A percentile compares a stretch with the other conserved stretches of the same genome.
Conservation (phyloP, 1,284 basidiomycete species). For the Ceratobasidium sp. region DNA sequence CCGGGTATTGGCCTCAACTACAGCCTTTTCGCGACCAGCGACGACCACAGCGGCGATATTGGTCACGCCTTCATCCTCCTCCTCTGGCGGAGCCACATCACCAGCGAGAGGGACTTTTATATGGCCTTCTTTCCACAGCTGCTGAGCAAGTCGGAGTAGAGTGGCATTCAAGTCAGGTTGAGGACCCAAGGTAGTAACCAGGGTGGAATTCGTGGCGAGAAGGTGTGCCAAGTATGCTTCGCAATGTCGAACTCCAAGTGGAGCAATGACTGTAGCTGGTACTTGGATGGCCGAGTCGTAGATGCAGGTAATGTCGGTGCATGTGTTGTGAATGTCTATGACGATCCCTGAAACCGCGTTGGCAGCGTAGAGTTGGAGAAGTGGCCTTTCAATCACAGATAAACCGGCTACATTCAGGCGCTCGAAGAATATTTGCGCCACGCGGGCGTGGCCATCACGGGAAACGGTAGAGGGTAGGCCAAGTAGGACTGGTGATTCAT, state of each 20-base stretch:
- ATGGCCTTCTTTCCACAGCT: slow-evolving; percentile 65
- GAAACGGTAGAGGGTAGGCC: slow-evolving; percentile 74
- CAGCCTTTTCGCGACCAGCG: slow-evolving; percentile 79
- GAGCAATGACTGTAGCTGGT: slow-evolving; percentile 63
- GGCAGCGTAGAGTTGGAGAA: slow-evolving; percentile 84
- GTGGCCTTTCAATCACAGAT: slow-evolving; percentile 81
- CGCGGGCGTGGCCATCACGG: slow-evolving; percentile 73
- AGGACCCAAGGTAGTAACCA: slow-evolving; percentile 67
- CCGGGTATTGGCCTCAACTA: slow-evolving; percentile 81
- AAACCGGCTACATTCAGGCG: slow-evolving; percentile 92
- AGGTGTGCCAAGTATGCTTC: slow-evolving; percentile 76
- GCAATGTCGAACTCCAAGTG: slow-evolving; percentile 77
- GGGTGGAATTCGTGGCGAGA: slow-evolving; percentile 63
- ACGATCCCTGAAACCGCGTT: slow-evolving; percentile 80
- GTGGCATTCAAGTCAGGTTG: slow-evolving; percentile 55
- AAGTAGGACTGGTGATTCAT: slow-evolving; percentile 85
- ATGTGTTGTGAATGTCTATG: slow-evolving; percentile 81
- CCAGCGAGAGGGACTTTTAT: slow-evolving; percentile 75
- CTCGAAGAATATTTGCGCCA: slow-evolving; percentile 92
- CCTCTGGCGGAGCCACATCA: slow-evolving; percentile 62
- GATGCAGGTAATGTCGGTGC: slow-evolving; percentile 79
- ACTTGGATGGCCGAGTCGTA: slow-evolving; percentile 77
- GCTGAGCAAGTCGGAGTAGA: slow-evolving; percentile 64
- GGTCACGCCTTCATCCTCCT: slow-evolving; percentile 82
- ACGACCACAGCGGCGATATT: slow-evolving; percentile 83